phyloP scores from a whole-genome alignment of 352 stramenopile genomes.

The Labyrinthula sp. region DNA sequence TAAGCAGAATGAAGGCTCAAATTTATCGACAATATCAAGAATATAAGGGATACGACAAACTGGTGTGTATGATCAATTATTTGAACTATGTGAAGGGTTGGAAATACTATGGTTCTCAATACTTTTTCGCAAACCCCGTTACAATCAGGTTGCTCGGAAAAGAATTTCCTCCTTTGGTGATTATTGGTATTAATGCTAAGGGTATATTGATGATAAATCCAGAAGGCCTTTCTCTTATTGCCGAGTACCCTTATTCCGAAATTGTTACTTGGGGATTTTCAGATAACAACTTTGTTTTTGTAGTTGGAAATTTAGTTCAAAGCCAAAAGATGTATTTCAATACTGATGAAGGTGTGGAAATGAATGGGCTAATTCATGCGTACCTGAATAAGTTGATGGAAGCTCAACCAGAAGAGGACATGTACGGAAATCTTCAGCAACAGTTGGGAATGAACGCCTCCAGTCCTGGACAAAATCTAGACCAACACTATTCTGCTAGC shows the following conservation, averaged over 20 bases:
- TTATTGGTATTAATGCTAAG: constrained; percentile 46
- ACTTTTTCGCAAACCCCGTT: constrained; percentile 44
- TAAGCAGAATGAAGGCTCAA: constrained; percentile 35
- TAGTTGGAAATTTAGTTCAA: constrained; percentile 35
- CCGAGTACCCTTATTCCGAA: constrained; percentile 45
- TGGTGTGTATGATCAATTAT: constrained; percentile 41
- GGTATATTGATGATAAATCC: constrained; percentile 44
- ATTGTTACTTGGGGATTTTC: constrained; percentile 55
- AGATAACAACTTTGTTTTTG: constrained; percentile 51
- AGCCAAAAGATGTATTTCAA: constrained; percentile 37
- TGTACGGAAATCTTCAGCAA: too few species aligned
- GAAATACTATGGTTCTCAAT: constrained; percentile 48
- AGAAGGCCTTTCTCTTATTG: constrained; percentile 42
- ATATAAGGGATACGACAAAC: constrained; percentile 34
- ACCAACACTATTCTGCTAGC: too few species aligned
- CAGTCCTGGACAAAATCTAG: too few species aligned
- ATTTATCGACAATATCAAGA: constrained; percentile 33
- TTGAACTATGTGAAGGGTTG: constrained; percentile 43
- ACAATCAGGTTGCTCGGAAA: constrained; percentile 33
- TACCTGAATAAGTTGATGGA: constrained; percentile 34
- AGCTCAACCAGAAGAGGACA: too few species aligned
- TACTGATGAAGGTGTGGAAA: constrained; percentile 34
- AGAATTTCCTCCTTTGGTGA: constrained; percentile 39
- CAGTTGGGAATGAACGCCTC: too few species aligned
- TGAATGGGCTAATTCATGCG: constrained; percentile 34